Evolutionary conservation across 306 rosid genomes (phyloP).

Genomic region (Sophora flavescens): DNA sequence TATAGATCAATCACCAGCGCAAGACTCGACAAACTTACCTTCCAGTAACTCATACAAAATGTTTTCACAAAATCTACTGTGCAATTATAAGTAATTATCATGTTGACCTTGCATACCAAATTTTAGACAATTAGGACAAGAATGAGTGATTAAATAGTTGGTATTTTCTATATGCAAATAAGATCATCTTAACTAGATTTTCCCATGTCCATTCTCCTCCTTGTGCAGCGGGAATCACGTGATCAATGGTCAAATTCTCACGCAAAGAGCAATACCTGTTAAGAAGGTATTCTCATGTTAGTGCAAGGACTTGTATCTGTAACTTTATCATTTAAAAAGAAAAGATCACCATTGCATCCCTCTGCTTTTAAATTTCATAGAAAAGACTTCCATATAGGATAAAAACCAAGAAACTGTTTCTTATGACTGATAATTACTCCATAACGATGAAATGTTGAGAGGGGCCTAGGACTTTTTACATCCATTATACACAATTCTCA

Average conservation of each 20-base stretch:
- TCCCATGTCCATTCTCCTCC: slow-evolving; percentile 99
- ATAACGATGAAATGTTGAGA: slow-evolving; percentile 32
- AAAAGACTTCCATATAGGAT: slow-evolving; percentile 29
- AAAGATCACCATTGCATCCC: slow-evolving; percentile 33
- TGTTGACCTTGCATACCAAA: slow-evolving; percentile 7
- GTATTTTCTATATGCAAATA: slow-evolving; percentile 14
- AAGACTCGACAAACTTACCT: background rate
- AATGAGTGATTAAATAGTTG: slow-evolving; percentile 22
- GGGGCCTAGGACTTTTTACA: background rate
- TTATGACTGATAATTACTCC: slow-evolving; percentile 19
- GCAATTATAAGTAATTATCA: slow-evolving; percentile 1
- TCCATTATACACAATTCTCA: background rate
- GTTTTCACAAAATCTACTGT: background rate
- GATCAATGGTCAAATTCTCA: slow-evolving; percentile 94
- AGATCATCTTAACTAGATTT: slow-evolving; percentile 71
- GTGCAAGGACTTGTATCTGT: slow-evolving; percentile 37
- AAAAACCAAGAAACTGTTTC: slow-evolving; percentile 24
- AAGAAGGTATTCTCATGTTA: slow-evolving; percentile 42
- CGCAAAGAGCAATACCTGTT: slow-evolving; percentile 86
- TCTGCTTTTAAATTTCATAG: slow-evolving; percentile 26
- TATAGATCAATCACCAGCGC: background rate
- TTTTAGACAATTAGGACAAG: slow-evolving; percentile 9
- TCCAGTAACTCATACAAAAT: background rate
- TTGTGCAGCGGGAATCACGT: slow-evolving; percentile 72
- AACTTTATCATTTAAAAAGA: slow-evolving; percentile 23